Evolutionary conservation across 257 asterid genomes (phyloP).

Genomic region (Catharanthus roseus): DNA sequence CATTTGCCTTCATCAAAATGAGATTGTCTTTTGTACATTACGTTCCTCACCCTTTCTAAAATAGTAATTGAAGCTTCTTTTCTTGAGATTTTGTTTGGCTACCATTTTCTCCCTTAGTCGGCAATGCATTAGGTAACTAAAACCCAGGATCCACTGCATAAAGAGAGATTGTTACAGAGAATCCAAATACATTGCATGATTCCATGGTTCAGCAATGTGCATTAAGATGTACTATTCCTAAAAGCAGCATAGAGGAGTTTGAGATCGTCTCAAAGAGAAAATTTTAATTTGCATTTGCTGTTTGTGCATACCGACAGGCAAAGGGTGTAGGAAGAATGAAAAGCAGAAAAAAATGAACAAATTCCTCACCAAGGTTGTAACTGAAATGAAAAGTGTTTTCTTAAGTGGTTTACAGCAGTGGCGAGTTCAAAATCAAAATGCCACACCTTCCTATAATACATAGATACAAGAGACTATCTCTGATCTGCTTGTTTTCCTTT

Average conservation of each 20-base stretch:
- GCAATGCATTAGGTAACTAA: too few species aligned
- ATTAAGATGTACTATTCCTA: neutral
- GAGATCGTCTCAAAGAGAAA: neutral
- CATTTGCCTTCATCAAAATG: constrained; percentile 4
- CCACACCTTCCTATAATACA: neutral
- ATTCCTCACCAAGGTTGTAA: neutral
- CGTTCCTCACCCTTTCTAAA: too few species aligned
- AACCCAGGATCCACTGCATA: too few species aligned
- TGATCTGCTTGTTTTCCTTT: neutral
- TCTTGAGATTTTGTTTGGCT: neutral
- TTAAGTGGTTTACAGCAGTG: too few species aligned
- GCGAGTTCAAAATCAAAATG: too few species aligned
- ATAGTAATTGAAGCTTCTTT: neutral
- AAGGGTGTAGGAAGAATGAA: neutral
- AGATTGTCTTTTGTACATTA: neutral
- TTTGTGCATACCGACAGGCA: neutral
- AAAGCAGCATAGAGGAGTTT: neutral
- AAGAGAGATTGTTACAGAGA: too few species aligned
- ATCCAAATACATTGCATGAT: neutral
- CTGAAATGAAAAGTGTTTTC: neutral
- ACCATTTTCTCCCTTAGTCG: neutral
- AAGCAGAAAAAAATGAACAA: neutral
- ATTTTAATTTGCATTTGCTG: neutral
- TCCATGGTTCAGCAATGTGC: neutral
- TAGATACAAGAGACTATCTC: neutral